Percentiles rank a stretch among this genome's conserved stretches.
These are phyloP conservation scores for Peronospora farinosa DNA, from an alignment of 352 stramenopile genomes.

Conservation along the genomic window DNA sequence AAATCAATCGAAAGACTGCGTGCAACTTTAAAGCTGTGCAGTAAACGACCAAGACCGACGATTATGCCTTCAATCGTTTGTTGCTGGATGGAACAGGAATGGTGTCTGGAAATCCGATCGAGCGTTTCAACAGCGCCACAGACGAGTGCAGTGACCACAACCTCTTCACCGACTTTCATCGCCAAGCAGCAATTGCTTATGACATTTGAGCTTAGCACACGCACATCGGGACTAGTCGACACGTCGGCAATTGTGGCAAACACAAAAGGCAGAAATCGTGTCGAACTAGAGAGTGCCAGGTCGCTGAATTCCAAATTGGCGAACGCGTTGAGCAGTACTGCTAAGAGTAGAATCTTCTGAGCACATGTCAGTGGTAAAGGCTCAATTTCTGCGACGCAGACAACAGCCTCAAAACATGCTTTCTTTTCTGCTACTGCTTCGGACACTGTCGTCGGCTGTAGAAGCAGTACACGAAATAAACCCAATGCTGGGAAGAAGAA, in stretches of 20 bases:
- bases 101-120: constrained; percentile 45
- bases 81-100: constrained; percentile 25
- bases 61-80: constrained; percentile 59
- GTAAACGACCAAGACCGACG: constrained; percentile 50
- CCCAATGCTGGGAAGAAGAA: constrained; percentile 57
- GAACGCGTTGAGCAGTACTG: constrained; percentile 62
- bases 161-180: constrained; percentile 58
- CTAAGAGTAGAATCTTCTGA: constrained; percentile 51
- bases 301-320: constrained; percentile 47
- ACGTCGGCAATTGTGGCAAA: constrained; percentile 46
- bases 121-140: constrained; percentile 64
- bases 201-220: constrained; percentile 50
- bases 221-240: constrained; percentile 33
- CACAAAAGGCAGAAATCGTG: constrained; percentile 60
- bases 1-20: constrained; percentile 57
- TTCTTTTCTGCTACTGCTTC: constrained; percentile 33
- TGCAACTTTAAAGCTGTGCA: constrained; percentile 54
- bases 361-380: constrained; percentile 27
- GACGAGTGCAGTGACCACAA: constrained; percentile 64
- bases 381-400: constrained; percentile 31
- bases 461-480: constrained; percentile 54
- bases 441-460: constrained; percentile 25
- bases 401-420: constrained; percentile 44
- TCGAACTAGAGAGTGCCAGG: constrained; percentile 37
- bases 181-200: constrained; percentile 71